These are phyloP conservation scores for Perkinsus chesapeaki DNA, from an alignment of 169 alveolate species.

Conservation along the genomic window DNA sequence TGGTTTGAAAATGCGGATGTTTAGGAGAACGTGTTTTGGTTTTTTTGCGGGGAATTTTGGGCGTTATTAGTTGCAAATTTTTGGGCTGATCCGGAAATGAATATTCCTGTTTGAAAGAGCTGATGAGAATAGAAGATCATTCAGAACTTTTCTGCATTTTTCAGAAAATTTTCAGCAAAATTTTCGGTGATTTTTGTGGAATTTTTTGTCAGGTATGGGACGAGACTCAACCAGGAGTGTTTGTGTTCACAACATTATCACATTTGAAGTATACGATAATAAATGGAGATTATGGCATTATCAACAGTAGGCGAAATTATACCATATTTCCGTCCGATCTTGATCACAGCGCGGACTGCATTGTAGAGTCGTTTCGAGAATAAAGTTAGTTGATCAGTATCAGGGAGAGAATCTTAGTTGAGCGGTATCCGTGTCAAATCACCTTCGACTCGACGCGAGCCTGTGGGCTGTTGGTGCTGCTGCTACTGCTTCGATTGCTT, in stretches of 20 bases:
- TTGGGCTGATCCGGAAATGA: too few species aligned
- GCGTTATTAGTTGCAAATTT: not conserved
- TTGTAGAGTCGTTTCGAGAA: too few species aligned
- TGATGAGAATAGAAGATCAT: not conserved
- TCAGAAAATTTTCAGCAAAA: not conserved
- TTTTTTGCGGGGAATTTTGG: not conserved
- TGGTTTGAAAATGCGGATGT: conserved; percentile 51
- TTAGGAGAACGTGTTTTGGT: not conserved
- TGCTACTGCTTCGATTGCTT: too few species aligned
- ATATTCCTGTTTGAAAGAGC: not conserved
- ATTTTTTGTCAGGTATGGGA: not conserved
- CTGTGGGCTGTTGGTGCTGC: too few species aligned
- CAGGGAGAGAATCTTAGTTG: too few species aligned
- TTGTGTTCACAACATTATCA: conserved; percentile 45
- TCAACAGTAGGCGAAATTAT: conserved; percentile 33
- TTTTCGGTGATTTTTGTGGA: not conserved
- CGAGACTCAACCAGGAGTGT: conserved; percentile 14
- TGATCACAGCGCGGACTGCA: too few species aligned
- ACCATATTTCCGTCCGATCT: too few species aligned
- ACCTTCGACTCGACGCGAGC: too few species aligned
- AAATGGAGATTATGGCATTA: conserved; percentile 52
- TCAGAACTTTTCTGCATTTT: not conserved
- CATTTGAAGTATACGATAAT: conserved; percentile 47
- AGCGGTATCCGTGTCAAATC: too few species aligned
- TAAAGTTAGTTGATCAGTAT: too few species aligned